phyloP scores from a whole-genome alignment of 371 early-diverging fungal species.

The Fennellomyces sp. region DNA sequence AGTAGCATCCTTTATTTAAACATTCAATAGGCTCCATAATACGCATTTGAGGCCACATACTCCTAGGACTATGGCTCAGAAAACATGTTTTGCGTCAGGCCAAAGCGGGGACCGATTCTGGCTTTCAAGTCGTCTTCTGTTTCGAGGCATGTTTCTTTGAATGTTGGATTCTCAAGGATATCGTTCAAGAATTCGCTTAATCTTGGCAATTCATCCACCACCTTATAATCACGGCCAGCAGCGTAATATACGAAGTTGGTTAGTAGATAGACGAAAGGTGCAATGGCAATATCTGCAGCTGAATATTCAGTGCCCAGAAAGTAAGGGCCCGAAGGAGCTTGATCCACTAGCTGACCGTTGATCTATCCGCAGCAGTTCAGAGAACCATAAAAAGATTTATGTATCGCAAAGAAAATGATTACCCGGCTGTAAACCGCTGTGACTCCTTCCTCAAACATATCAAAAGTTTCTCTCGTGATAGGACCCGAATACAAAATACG shows the following conservation, averaged over 20 bases:
- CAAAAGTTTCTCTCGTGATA: too few species aligned
- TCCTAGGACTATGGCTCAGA: too few species aligned
- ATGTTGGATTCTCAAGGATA: neutral
- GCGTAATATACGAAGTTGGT: neutral
- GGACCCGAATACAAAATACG: neutral
- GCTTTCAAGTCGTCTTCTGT: neutral
- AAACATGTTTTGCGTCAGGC: neutral
- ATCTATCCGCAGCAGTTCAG: constrained; percentile 8
- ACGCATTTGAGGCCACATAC: too few species aligned
- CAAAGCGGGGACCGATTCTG: neutral
- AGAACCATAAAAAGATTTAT: constrained; percentile 4
- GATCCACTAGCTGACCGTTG: constrained; percentile 36
- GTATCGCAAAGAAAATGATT: neutral
- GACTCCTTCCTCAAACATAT: too few species aligned
- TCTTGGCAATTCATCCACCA: neutral
- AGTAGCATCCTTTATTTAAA: too few species aligned
- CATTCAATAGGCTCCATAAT: too few species aligned
- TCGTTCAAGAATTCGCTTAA: neutral
- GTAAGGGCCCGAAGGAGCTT: constrained; percentile 55
- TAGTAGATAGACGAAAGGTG: constrained; percentile 56
- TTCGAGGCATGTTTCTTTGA: neutral
- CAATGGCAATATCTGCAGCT: constrained; percentile 52
- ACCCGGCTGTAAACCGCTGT: too few species aligned
- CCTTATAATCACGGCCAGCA: neutral
- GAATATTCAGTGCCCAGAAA: constrained; percentile 55